Percentiles rank a stretch among this genome's conserved stretches.
These are phyloP conservation scores for Solanum chacoense DNA, from an alignment of 305 asterid species.

Conservation along the genomic window DNA sequence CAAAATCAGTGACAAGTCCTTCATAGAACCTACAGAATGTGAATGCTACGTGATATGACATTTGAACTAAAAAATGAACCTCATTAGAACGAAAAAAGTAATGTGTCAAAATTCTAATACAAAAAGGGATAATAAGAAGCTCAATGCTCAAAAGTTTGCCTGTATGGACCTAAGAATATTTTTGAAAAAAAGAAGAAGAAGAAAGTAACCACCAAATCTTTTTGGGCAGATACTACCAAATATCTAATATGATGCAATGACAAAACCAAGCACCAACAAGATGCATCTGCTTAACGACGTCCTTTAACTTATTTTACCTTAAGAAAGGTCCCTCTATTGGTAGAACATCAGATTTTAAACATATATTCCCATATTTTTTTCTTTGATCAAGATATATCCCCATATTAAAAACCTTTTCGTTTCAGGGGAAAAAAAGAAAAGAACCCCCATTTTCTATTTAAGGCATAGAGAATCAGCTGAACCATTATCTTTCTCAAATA, in stretches of 20 bases:
- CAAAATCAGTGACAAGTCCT: constrained; percentile 16
- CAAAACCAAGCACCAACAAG: not conserved
- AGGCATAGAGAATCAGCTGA: not conserved
- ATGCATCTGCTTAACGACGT: not conserved
- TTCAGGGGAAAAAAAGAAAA: not conserved
- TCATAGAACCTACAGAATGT: constrained; percentile 25
- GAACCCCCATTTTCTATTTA: not conserved
- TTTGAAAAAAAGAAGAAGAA: not conserved
- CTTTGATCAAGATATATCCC: not conserved
- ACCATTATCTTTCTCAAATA: not conserved
- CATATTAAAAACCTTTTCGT: not conserved
- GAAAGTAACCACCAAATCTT: not conserved
- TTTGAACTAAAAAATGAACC: not conserved
- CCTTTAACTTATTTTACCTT: not conserved
- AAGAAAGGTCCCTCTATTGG: not conserved
- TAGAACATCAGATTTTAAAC: not conserved
- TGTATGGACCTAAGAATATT: not conserved
- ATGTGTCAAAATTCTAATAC: not conserved
- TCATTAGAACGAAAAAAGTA: not conserved
- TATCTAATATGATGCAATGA: not conserved
- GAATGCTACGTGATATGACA: not conserved
- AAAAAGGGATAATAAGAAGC: not conserved
- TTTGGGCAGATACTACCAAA: not conserved
- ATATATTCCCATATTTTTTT: not conserved
- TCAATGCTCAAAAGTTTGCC: not conserved